phyloP scores from a whole-genome alignment of 2,329 filamentous ascomycete species.

The Cercospora zeae-maydis region DNA sequence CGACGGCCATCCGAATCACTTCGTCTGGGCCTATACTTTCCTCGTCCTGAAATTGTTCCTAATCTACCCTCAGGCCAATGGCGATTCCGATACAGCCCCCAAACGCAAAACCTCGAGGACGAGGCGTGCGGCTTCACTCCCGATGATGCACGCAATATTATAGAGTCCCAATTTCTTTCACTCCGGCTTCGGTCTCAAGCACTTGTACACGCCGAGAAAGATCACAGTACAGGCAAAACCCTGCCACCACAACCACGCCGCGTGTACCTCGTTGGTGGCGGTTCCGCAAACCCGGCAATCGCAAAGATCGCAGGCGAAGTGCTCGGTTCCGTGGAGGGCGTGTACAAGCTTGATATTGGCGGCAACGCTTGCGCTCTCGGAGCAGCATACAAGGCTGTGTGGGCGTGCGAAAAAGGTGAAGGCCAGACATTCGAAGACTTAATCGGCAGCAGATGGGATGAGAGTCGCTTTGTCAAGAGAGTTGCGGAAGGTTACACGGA shows the following conservation, averaged over 20 bases:
- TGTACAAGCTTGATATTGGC: conserved; percentile 90
- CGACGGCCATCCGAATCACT: conserved; percentile 52
- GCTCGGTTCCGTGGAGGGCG: conserved; percentile 81
- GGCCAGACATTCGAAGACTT: conserved; percentile 75
- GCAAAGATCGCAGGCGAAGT: conserved; percentile 81
- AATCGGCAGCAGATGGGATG: conserved; percentile 78
- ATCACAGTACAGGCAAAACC: conserved; percentile 44
- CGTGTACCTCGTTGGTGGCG: conserved; percentile 92
- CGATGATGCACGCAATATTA: conserved; percentile 75
- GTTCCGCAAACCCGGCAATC: conserved; percentile 84
- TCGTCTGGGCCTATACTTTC: conserved; percentile 91
- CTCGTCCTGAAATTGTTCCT: conserved; percentile 90
- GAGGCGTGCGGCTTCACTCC: conserved; percentile 46
- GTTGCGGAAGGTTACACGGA: conserved; percentile 77
- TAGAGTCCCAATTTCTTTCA: conserved; percentile 92
- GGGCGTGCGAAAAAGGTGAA: conserved; percentile 69
- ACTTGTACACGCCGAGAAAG: conserved; percentile 55
- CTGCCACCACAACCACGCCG: conserved; percentile 81
- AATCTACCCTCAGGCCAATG: conserved; percentile 83
- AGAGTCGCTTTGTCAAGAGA: conserved; percentile 76
- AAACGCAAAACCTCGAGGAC: conserved; percentile 45
- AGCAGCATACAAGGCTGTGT: conserved; percentile 92
- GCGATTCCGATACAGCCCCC: conserved; percentile 64
- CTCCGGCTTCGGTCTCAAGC: conserved; percentile 79
- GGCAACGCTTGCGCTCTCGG: conserved; percentile 93